Evolutionary conservation across 805 yeast genomes (phyloP), one percentile per base, ranked within the genome.

Genomic region (Candida montana): DNA sequence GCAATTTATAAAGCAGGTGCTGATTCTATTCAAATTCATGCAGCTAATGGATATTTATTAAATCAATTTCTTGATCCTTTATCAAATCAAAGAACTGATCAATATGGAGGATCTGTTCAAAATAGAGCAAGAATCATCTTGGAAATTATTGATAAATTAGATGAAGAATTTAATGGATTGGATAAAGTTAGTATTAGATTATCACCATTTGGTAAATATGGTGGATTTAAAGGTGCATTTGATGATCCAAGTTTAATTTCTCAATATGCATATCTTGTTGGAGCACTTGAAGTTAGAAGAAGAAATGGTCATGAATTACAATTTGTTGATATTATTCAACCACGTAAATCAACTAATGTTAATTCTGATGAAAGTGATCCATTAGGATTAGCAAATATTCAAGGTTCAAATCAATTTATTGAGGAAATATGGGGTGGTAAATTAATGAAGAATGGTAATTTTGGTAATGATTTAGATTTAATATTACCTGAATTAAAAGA

Each of bases 11-110:
- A 48, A 5, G 59, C 61, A 11, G 67, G 64, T 32, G 66, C 66
- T 38, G 86, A 81, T 57, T 79, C 78, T 49, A 72, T 83, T 28
- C 85, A 83, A 59, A 64, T 82, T 38, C 88, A 81, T 55, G 67
- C 67, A 31, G 87, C 87, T 16, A 79, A 79, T 57, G 86, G 88
- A 9, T 81, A 77, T 54, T 58, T 82, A 43, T 50, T 77, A 32
- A 68, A 72, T 56, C 75, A 77, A 58, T 80, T 82, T 50, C 53
- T 79, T 47, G 74, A 77, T 31, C 65, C 68, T 7, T 47, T 59
- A 7, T 61, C 69, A 35, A 69, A 70, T 54, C 60, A 70, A 36
- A 57, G 70, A 61, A 67, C 69, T 7, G 81, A 75, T 55, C 64
- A 72, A 46, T 76, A 74, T 50, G 81, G 80, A 44, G 81, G 79